A percentile compares a stretch with the other conserved stretches of the same genome.
phyloP scores from a whole-genome alignment of 257 asterid genomes.

The Penstemon newberryi region DNA sequence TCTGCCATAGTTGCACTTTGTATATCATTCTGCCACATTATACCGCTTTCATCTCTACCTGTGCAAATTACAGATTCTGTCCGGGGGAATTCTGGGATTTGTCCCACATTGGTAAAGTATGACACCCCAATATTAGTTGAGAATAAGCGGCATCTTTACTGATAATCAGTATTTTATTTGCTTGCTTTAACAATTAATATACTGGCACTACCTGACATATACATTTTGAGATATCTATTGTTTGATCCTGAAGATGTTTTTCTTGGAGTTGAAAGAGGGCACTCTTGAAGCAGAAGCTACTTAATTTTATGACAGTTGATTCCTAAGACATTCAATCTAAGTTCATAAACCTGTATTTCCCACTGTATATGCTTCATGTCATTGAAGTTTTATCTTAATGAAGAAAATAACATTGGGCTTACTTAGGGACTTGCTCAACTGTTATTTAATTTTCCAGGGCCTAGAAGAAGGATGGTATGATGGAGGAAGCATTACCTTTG shows the following conservation, averaged over 20 bases:
- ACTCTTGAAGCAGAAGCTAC: neutral
- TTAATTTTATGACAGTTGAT: neutral
- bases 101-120: neutral
- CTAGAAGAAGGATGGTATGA: conserved; percentile 89
- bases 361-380: conserved; percentile 10
- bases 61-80: neutral
- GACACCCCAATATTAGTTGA: neutral
- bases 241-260: conserved; percentile 11
- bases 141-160: neutral
- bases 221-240: neutral
- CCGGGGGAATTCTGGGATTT: neutral
- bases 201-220: neutral
- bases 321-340: conserved; percentile 8
- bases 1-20: neutral
- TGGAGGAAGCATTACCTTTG: conserved; percentile 96
- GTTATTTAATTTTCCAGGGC: conserved; percentile 51
- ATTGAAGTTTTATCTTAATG: conserved; percentile 13
- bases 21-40: neutral
- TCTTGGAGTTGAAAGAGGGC: neutral
- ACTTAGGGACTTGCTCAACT: neutral
- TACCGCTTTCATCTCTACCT: neutral
- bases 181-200: neutral
- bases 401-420: conserved; percentile 3
- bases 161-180: neutral
- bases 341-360: neutral